These are phyloP conservation scores for Erigeron philadelphicus DNA, from an alignment of 140 eudicot species.

Conservation along the genomic window DNA sequence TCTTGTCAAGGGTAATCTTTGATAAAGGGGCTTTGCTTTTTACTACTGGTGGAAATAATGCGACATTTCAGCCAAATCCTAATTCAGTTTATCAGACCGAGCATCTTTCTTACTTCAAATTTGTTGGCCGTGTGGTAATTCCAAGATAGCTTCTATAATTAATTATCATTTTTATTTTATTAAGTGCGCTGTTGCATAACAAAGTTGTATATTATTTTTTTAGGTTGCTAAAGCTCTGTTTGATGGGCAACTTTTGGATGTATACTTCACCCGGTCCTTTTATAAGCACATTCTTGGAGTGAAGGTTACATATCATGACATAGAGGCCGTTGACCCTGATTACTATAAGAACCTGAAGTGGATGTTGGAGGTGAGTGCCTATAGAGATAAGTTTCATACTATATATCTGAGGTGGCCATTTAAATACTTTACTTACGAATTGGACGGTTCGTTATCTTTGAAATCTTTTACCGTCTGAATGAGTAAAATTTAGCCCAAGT, in stretches of 20 bases:
- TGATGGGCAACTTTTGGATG: conserved; percentile 95
- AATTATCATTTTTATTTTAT: neutral
- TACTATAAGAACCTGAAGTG: conserved; percentile 94
- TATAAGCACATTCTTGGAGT: conserved; percentile 96
- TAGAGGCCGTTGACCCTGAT: conserved; percentile 95
- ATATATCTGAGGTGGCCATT: neutral
- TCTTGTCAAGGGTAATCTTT: conserved; percentile 81
- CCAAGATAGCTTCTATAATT: neutral
- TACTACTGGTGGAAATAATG: conserved; percentile 88
- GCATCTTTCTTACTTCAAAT: conserved; percentile 93
- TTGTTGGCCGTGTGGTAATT: conserved; percentile 90
- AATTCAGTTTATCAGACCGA: conserved; percentile 98
- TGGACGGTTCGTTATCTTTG: neutral
- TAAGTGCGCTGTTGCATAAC: neutral
- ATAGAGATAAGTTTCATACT: conserved; percentile 7
- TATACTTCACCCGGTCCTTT: conserved; percentile 91
- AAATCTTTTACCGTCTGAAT: neutral
- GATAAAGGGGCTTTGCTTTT: conserved; percentile 92
- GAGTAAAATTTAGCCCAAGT: neutral
- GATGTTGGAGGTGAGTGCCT: conserved; percentile 83
- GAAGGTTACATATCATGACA: conserved; percentile 98
- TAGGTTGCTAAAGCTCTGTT: conserved; percentile 94
- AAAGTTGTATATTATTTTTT: neutral
- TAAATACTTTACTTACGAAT: neutral
- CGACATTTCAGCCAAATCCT: conserved; percentile 97